phyloP scores from a whole-genome alignment of 1,284 basidiomycete genomes.

The Ustilago trichophora region DNA sequence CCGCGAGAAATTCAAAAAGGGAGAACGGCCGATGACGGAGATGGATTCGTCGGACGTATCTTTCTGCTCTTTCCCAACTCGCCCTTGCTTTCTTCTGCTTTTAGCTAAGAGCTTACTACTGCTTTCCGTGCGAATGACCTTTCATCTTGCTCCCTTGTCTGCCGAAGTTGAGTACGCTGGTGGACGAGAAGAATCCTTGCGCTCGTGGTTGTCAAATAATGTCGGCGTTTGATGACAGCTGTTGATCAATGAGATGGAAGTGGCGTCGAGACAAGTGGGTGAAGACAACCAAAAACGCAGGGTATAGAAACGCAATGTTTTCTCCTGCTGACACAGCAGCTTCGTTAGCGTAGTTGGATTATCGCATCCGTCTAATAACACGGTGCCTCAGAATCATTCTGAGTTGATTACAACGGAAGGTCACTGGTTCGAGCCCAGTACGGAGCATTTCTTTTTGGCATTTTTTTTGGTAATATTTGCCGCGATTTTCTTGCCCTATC shows the following conservation, averaged over 20 bases:
- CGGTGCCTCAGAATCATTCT: constrained; percentile 22
- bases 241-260: too few species aligned
- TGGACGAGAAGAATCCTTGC: too few species aligned
- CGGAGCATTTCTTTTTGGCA: constrained; percentile 27
- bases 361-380: constrained; percentile 49
- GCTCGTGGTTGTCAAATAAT: too few species aligned
- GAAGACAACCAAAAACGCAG: too few species aligned
- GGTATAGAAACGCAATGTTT: neutral
- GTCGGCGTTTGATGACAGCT: too few species aligned
- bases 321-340: neutral
- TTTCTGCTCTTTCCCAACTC: too few species aligned
- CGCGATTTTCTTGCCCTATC: too few species aligned
- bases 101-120: neutral
- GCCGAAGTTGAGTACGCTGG: too few species aligned
- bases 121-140: too few species aligned
- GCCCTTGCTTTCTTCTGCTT: neutral
- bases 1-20: neutral
- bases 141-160: too few species aligned
- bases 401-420: constrained; percentile 45
- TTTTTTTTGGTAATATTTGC: neutral
- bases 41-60: constrained; percentile 9
- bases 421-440: constrained; percentile 56
- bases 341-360: constrained; percentile 51
- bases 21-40: constrained; percentile 22
- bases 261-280: too few species aligned